phyloP scores from a whole-genome alignment of 495 filamentous ascomycete species.

The Penicillium waksmanii region DNA sequence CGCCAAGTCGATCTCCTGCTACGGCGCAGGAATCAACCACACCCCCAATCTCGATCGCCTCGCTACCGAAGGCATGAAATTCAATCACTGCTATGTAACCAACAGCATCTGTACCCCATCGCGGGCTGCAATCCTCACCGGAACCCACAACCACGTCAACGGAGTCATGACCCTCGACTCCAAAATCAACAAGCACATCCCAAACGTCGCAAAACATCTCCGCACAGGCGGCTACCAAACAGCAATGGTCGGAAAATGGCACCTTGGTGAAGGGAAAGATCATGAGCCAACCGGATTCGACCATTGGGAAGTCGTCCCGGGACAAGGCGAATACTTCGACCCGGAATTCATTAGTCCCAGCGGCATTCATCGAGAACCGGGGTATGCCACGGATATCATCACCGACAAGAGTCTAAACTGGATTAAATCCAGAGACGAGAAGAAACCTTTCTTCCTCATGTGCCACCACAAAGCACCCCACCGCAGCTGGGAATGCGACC shows the following conservation, averaged over 20 bases:
- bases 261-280: conserved; percentile 42
- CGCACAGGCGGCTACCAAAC: conserved; percentile 45
- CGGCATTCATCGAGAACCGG: conserved; percentile 24
- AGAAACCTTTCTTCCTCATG: conserved; percentile 51
- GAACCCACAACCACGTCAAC: conserved; percentile 51
- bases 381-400: conserved; percentile 50
- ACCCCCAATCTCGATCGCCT: conserved; percentile 49
- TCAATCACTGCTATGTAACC: conserved; percentile 53
- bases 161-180: conserved; percentile 44
- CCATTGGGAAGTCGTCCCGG: conserved; percentile 43
- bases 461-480: conserved; percentile 53
- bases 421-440: conserved; percentile 32
- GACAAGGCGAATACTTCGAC: conserved; percentile 47
- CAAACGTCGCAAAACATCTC: conserved; percentile 47
- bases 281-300: conserved; percentile 50
- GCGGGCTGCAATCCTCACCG: conserved; percentile 46
- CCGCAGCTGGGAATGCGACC: conserved; percentile 46
- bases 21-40: conserved; percentile 46
- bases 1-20: conserved; percentile 44
- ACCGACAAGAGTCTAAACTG: conserved; percentile 44
- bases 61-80: conserved; percentile 48
- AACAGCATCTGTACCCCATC: conserved; percentile 51
- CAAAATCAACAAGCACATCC: conserved; percentile 46
- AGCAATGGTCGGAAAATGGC: conserved; percentile 51
- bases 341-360: conserved; percentile 39